Base-by-base conservation (phyloP, 805 yeast species). In the Lipomyces chichibuensis region DNA sequence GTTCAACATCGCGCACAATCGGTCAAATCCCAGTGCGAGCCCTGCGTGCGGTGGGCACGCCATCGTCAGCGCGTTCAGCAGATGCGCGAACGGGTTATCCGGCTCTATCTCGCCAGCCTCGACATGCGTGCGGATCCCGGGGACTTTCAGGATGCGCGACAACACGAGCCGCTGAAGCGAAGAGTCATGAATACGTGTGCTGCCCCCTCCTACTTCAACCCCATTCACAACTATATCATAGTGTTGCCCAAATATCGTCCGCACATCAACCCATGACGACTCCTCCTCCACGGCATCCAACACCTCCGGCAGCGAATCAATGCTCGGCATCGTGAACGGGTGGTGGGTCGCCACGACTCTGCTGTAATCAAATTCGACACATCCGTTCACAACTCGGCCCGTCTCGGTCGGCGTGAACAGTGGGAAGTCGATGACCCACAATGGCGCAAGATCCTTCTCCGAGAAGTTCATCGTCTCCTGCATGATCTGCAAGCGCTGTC, bases 21-120 rank as follows among this genome's bases (percentile, higher is more conserved):
- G 81, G 76, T 95, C 99, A 72, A 95, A 90, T 0, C 99, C 99
- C 46, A 95, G 82, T 0, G 99, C 99, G 51, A 95, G 81, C 0
- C 99, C 99, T 1, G 98, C 97, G 79, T 95, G 99, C 0, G 99
- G 99, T 0, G 99, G 99, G 74, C 98, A 92, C 0, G 99, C 99
- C 79, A 90, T 86, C 29, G 85, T 85, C 64, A 95, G 84, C 0
- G 97, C 97, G 53, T 82, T 80, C 39, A 95, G 80, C 53, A 95
- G 81, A 78, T 95, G 99, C 0, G 97, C 96, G 80, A 95, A 95
- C 8, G 92, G 80, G 46, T 76, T 75, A 57, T 87, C 83, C 33
- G 90, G 84, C 69, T 91, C 68, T 14, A 68, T 39, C n/a, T 27
- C 20, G 11, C 35, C 14, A 14, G 39, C 11, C 17, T 17, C 20